Base-by-base conservation (phyloP, 2,329 filamentous ascomycete species). In the Bertia moriformis region DNA sequence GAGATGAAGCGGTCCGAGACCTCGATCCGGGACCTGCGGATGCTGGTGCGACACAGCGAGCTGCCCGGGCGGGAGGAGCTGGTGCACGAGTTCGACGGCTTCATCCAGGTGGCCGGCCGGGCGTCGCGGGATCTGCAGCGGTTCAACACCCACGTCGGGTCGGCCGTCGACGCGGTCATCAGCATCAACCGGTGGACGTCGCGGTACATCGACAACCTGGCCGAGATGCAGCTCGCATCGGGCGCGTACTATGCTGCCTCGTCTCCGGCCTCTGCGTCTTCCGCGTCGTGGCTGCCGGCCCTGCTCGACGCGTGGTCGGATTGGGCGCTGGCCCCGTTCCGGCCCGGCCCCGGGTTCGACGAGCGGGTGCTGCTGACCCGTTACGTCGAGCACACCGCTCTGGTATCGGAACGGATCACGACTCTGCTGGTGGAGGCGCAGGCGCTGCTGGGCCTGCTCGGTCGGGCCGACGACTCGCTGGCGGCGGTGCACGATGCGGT, bases 1-100 rank as follows among this genome's bases (percentile, higher is more conserved):
- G 80, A 85, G 47, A 87, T 91, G 76, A 88, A 86, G 60, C 71
- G 75, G 7, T 78, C 78, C 2, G 83, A 89, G 55, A 66, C 74
- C 2, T 77, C 79, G 1, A 77, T 91, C 24, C 72, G 83, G 30
- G 83, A 88, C 48, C 60, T 91, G 18, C 73, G 80, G 20, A 78
- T 74, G 18, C 66, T 87, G 35, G 80, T 93, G 22, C 68, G 73
- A 29, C 76, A 78, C 57, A 85, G 79, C 47, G 67, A 73, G 17
- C 62, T 91, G 1, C 72, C 75, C 18, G 73, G 72, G 30, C 73
- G 73, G 19, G 70, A 80, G 24, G 79, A 87, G 55, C 69, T 93
- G 12, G 72, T 83, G 3, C 66, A 78, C 17, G 83, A 89, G 52
- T 82, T 93, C 41, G 73, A 82, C 44, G 73, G 73, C 38, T 93